Conservation (phyloP, 768 basidiomycete species). For the Suillus alpinus region DNA sequence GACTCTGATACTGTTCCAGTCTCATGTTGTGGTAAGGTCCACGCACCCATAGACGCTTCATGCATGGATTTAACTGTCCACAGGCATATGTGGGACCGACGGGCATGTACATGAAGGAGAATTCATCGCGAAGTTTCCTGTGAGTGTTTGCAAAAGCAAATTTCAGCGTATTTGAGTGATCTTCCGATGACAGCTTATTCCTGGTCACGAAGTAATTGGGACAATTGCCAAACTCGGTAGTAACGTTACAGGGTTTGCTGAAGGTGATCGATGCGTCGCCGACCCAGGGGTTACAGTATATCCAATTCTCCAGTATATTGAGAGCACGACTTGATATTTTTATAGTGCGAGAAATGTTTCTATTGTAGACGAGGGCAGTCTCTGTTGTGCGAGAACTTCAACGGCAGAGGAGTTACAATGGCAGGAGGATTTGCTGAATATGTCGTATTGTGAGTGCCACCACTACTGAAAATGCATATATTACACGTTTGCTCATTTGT, state of each 20-base stretch:
- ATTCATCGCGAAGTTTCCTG: conserved; percentile 65
- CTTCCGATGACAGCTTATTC: not conserved
- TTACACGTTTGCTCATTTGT: not conserved
- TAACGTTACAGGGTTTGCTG: conserved; percentile 38
- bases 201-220: conserved; percentile 25
- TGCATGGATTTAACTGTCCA: not conserved
- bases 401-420: conserved; percentile 33
- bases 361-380: conserved; percentile 38
- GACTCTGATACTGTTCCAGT: conserved; percentile 25
- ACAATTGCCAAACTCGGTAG: conserved; percentile 38
- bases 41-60: conserved; percentile 1
- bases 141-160: not conserved
- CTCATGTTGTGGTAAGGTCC: conserved; percentile 39
- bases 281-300: conserved; percentile 37
- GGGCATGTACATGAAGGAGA: conserved; percentile 65
- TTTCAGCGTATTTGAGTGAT: conserved; percentile 9
- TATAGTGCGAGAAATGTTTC: conserved; percentile 35
- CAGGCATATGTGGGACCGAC: conserved; percentile 61
- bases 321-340: not conserved
- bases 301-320: not conserved
- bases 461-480: not conserved
- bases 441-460: conserved; percentile 33
- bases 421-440: conserved; percentile 44
- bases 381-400: conserved; percentile 40
- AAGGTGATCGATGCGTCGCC: conserved; percentile 43